Evolutionary conservation across 1,139 yeast species (phyloP), one percentile per base, ranked within the genome.

Genomic region (Hanseniaspora gamundiae): DNA sequence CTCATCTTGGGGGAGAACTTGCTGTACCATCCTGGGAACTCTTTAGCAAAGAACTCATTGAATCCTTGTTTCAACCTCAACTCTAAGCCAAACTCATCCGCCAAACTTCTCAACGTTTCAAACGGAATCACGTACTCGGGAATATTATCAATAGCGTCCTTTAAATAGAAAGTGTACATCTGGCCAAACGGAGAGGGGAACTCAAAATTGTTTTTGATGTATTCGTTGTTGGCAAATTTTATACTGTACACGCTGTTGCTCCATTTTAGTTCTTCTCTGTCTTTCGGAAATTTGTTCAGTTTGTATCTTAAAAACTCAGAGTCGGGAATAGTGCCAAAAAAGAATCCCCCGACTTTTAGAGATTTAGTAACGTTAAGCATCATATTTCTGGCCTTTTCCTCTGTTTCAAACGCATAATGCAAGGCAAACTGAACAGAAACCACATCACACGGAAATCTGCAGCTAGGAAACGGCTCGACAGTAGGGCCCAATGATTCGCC

Each of bases 41-140:
- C 87, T 52, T 79, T 80, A 44, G 78, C 80, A 65, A 86, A 91
- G 58, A 88, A 76, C 41, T 86, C 88, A 50, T 82, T 74, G 56
- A 91, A 91, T 44, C 84, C 81, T 67, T 80, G 79, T 54, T 80
- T 80, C 54, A 77, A 76, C 47, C 80, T 73, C 48, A 93, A 65
- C 45, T 77, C 80, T 53, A 91, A 64, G 21, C 87, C 86, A 59
- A 79, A 83, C 49, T 86, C 94, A 58, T 81, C 88, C 42, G 95
- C 93, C 42, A 87, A 65, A 48, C 80, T 75, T 59, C 94, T 71
- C 48, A 91, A 74, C 0, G 82, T 76, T 55, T 91, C 96, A 64
- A 91, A 87, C 0, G 97, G 98, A 5, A 91, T 96, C n/a, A 91
- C 93, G 57, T 84, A 91, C 58, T 91, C 99, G 0, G 97, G 97